phyloP scores from a whole-genome alignment of 345 rosid genomes.

The Moringa oleifera region DNA sequence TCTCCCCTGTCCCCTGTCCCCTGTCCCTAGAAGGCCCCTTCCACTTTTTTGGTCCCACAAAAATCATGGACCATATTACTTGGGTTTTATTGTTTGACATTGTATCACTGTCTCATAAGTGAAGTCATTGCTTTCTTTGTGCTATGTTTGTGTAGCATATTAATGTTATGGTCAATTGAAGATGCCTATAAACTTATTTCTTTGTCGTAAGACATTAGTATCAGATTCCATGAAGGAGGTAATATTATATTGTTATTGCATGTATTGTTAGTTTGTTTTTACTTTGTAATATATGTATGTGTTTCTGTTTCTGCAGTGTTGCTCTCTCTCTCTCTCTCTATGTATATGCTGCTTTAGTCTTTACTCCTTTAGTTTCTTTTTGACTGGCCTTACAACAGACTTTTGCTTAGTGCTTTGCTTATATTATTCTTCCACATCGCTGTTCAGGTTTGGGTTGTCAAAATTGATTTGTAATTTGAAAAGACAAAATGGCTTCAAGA shows the following conservation, averaged over 20 bases:
- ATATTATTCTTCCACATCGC: background rate
- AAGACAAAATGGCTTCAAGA: background rate
- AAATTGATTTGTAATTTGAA: background rate
- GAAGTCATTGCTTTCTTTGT: background rate
- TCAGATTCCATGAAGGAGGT: background rate
- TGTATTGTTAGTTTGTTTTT: background rate
- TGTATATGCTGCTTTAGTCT: background rate
- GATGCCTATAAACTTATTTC: slow-evolving; percentile 6
- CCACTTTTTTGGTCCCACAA: too few relatives aligned
- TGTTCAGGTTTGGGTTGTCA: background rate
- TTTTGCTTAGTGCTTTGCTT: too few relatives aligned
- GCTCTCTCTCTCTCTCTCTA: too few relatives aligned
- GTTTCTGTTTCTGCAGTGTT: background rate
- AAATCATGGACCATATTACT: too few relatives aligned
- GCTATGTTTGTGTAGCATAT: background rate
- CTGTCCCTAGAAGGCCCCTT: too few relatives aligned
- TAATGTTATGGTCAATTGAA: slow-evolving; percentile 6
- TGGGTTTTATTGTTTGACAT: background rate
- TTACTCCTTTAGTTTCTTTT: background rate
- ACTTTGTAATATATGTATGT: background rate
- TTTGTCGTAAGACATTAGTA: slow-evolving; percentile 1
- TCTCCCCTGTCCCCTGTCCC: too few relatives aligned
- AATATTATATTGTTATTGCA: background rate
- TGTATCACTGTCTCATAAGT: background rate
- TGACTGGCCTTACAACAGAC: background rate